phyloP scores from a whole-genome alignment of 345 rosid genomes.

The Bruguiera gymnorhiza region DNA sequence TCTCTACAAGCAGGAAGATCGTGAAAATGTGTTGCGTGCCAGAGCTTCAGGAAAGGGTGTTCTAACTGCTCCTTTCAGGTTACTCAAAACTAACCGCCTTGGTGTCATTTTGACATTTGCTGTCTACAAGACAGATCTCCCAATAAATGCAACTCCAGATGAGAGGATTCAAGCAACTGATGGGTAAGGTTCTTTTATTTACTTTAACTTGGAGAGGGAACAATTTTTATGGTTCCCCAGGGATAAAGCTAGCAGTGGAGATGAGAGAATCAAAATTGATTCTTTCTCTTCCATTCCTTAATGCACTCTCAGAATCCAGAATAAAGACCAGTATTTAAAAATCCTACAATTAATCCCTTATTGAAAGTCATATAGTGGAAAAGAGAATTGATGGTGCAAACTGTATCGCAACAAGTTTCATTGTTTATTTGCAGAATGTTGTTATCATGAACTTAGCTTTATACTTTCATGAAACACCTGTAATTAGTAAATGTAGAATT shows the following conservation, averaged over 20 bases:
- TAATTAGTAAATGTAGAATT: constrained; percentile 2
- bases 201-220: constrained; percentile 2
- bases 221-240: background rate
- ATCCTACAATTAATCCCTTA: background rate
- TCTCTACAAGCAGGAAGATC: constrained; percentile 70
- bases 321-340: background rate
- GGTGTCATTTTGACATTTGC: constrained; percentile 96
- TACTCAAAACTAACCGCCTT: constrained; percentile 84
- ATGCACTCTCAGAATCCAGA: background rate
- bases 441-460: background rate
- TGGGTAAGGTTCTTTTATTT: constrained; percentile 51
- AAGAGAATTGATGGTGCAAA: background rate
- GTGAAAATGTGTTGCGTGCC: constrained; percentile 82
- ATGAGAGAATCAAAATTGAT: no score
- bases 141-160: constrained; percentile 69
- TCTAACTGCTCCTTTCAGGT: constrained; percentile 89
- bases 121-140: constrained; percentile 77
- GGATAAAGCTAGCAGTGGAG: no score
- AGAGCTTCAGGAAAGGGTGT: constrained; percentile 88
- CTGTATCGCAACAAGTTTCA: background rate
- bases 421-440: background rate
- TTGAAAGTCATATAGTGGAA: background rate
- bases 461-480: background rate
- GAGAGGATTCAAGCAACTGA: constrained; percentile 82
- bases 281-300: background rate